phyloP scores from a whole-genome alignment of 2,329 filamentous ascomycete species.

The Chalara sp. region DNA sequence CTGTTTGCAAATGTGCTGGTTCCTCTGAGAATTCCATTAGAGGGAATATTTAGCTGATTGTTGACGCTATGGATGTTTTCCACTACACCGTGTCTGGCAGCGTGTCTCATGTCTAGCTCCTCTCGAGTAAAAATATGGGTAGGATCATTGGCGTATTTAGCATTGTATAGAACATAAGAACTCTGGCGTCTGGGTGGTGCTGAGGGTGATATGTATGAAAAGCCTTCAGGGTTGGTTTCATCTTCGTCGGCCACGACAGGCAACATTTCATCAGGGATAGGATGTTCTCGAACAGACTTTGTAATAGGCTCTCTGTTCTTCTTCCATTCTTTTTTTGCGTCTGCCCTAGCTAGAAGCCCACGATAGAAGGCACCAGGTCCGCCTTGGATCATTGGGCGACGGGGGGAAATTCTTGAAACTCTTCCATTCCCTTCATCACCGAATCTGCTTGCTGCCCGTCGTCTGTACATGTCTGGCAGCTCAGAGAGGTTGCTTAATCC shows the following conservation, averaged over 20 bases:
- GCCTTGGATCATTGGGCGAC: constrained; percentile 8
- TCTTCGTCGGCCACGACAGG: not conserved
- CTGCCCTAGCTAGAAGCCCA: constrained; percentile 1
- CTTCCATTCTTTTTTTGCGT: too few relatives aligned
- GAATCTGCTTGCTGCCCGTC: too few relatives aligned
- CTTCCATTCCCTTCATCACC: too few relatives aligned
- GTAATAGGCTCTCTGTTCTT: not conserved
- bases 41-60: too few relatives aligned
- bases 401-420: too few relatives aligned
- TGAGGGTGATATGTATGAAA: constrained; percentile 22
- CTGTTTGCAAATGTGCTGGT: too few relatives aligned
- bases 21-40: too few relatives aligned
- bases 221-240: constrained; percentile 8
- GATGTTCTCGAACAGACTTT: not conserved
- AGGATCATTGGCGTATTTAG: not conserved
- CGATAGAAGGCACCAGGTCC: constrained; percentile 21
- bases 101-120: not conserved
- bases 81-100: not conserved
- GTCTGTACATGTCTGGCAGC: too few relatives aligned
- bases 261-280: not conserved
- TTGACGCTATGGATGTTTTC: too few relatives aligned
- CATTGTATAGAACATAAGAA: constrained; percentile 13
- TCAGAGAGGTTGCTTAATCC: too few relatives aligned
- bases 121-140: not conserved
- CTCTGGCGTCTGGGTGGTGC: constrained; percentile 19